phyloP scores from a whole-genome alignment of 176 grass and related monocot species.

The Phoenix roebelenii region DNA sequence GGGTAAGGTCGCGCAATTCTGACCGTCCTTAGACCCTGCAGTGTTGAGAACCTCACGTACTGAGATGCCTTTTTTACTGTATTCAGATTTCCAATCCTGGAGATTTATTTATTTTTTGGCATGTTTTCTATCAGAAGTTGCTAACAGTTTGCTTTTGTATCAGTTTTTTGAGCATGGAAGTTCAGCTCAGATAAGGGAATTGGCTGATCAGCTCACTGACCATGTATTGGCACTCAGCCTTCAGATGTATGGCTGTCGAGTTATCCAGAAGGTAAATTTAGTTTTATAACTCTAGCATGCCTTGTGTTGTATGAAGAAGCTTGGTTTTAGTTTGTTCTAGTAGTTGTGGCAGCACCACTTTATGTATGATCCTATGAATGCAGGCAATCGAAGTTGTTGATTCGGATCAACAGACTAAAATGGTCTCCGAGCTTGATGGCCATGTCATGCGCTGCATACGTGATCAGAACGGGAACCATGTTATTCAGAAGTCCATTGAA shows the following conservation, averaged over 20 bases:
- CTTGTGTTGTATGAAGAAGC: too few relatives aligned
- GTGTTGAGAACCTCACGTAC: too few relatives aligned
- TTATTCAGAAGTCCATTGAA: conserved; percentile 49
- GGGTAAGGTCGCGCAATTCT: too few relatives aligned
- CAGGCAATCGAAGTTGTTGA: conserved; percentile 42
- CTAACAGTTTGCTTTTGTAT: not conserved
- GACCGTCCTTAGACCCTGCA: too few relatives aligned
- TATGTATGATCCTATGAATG: not conserved
- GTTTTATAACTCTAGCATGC: too few relatives aligned
- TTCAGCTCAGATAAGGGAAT: conserved; percentile 19
- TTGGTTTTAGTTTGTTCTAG: too few relatives aligned
- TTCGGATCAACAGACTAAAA: conserved; percentile 27
- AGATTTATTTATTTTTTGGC: not conserved
- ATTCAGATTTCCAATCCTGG: too few relatives aligned
- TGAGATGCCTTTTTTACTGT: too few relatives aligned
- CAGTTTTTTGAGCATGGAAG: conserved; percentile 51
- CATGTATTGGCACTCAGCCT: conserved; percentile 26
- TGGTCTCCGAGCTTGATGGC: conserved; percentile 37
- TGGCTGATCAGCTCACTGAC: conserved; percentile 25
- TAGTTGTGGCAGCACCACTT: too few relatives aligned
- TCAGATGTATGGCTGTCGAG: conserved; percentile 32
- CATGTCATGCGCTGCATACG: conserved; percentile 28
- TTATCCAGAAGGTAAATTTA: conserved; percentile 45
- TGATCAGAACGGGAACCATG: conserved; percentile 45
- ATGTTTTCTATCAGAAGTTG: too few relatives aligned